These are phyloP conservation scores for Lachnellula cervina DNA, from an alignment of 2,329 filamentous ascomycete species.

Conservation along the genomic window DNA sequence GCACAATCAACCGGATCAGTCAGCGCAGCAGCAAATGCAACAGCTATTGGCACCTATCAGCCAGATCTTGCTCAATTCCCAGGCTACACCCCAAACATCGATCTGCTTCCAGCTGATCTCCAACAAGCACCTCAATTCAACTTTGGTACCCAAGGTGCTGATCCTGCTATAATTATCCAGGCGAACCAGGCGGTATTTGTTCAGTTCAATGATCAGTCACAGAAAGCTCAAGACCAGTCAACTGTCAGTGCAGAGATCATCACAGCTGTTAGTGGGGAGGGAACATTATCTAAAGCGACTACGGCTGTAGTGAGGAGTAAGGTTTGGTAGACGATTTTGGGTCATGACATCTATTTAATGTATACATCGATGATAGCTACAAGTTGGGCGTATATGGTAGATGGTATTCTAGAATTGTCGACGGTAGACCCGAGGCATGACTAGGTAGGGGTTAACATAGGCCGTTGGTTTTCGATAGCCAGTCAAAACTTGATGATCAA, in stretches of 20 bases:
- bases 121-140: slow-evolving; percentile 12
- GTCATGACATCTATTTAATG: slow-evolving; percentile 8
- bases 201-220: slow-evolving; percentile 4
- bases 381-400: slow-evolving; percentile 1
- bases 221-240: background rate
- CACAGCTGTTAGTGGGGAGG: background rate
- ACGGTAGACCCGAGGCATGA: slow-evolving; percentile 24
- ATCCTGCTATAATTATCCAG: slow-evolving; percentile 25
- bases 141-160: slow-evolving; percentile 11
- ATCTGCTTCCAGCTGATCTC: slow-evolving; percentile 18
- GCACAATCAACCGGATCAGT: background rate
- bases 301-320: background rate
- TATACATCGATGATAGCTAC: slow-evolving; percentile 16
- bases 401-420: slow-evolving; percentile 12
- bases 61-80: slow-evolving; percentile 7
- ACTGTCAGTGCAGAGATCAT: background rate
- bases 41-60: slow-evolving; percentile 3
- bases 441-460: background rate
- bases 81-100: slow-evolving; percentile 8
- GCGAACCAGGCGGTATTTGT: slow-evolving; percentile 17
- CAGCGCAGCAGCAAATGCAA: background rate
- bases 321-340: background rate
- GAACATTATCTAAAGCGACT: slow-evolving; percentile 4
- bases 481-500: background rate
- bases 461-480: background rate